Conservation (phyloP, 2,329 filamentous ascomycete genomes). For the Cladorrhinum sp. region DNA sequence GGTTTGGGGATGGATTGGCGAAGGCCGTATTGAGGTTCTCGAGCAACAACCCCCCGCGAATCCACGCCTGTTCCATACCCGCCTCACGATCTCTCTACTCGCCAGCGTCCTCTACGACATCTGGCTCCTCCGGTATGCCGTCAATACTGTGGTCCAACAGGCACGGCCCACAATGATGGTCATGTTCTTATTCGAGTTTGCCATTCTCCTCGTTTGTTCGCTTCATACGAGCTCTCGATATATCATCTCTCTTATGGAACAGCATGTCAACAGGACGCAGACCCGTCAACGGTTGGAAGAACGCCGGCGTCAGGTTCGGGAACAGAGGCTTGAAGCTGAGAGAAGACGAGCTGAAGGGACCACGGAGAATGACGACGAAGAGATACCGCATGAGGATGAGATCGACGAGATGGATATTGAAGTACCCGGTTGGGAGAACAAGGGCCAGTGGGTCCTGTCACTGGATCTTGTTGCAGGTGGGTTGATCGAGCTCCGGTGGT, state of each 20-base stretch:
- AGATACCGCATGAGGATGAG: constrained; percentile 60
- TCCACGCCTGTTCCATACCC: constrained; percentile 80
- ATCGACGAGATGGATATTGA: constrained; percentile 92
- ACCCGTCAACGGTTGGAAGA: constrained; percentile 66
- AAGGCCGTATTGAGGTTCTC: constrained; percentile 87
- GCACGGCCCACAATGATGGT: constrained; percentile 99
- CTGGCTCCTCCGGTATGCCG: constrained; percentile 75
- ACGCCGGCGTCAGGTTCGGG: constrained; percentile 64
- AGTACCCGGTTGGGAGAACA: constrained; percentile 93
- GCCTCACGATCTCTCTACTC: constrained; percentile 74
- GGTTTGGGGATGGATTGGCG: constrained; percentile 98
- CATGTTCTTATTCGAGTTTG: constrained; percentile 98
- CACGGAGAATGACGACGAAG: constrained; percentile 46
- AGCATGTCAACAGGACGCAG: constrained; percentile 71
- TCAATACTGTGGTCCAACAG: constrained; percentile 79
- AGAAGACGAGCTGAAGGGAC: constrained; percentile 46
- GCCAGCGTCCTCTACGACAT: constrained; percentile 78
- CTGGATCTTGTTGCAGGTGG: constrained; percentile 79
- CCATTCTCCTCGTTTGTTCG: constrained; percentile 77
- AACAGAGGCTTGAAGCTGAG: constrained; percentile 52
- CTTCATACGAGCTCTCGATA: constrained; percentile 78
- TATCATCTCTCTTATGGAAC: constrained; percentile 72
- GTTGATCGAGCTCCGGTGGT: constrained; percentile 27
- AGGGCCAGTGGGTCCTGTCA: constrained; percentile 87
- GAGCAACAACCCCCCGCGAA: constrained; percentile 94